Evolutionary conservation across 768 basidiomycete species (phyloP).

Genomic region (Artomyces pyxidatus): DNA sequence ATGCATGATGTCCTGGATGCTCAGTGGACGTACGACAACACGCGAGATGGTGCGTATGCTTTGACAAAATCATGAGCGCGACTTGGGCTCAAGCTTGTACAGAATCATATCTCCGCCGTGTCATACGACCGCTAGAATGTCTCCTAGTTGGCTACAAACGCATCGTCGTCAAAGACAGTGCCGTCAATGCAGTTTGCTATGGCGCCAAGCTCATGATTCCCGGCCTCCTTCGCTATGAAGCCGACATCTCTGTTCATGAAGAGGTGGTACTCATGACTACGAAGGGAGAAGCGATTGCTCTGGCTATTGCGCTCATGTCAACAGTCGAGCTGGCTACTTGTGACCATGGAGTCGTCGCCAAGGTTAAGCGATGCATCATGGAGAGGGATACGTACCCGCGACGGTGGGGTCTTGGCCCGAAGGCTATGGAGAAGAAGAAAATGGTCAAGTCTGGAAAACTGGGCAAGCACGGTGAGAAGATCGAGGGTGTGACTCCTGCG

Average conservation of each 20-base stretch:
- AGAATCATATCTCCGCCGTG: constrained; percentile 96
- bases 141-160: constrained; percentile 95
- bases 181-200: constrained; percentile 98
- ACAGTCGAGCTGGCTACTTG: constrained; percentile 97
- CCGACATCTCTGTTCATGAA: constrained; percentile 89
- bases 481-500: constrained; percentile 79
- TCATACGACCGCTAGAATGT: constrained; percentile 89
- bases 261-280: constrained; percentile 99
- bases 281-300: constrained; percentile 95
- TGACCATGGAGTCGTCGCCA: constrained; percentile 97
- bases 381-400: constrained; percentile 97
- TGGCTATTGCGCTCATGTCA: constrained; percentile 96
- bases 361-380: constrained; percentile 99
- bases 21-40: constrained; percentile 98
- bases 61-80: neutral
- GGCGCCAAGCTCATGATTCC: constrained; percentile 99
- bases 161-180: constrained; percentile 97
- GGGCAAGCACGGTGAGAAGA: constrained; percentile 88
- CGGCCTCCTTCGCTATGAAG: constrained; percentile 92
- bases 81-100: constrained; percentile 11
- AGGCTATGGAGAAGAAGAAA: constrained; percentile 96
- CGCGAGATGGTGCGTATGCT: constrained; percentile 69
- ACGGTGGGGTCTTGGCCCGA: constrained; percentile 97
- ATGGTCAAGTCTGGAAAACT: constrained; percentile 97
- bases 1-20: constrained; percentile 99